Evolutionary conservation across 1,139 yeast genomes (phyloP), one percentile per base, ranked within the genome.

Genomic region (Candida dubliniensis): DNA sequence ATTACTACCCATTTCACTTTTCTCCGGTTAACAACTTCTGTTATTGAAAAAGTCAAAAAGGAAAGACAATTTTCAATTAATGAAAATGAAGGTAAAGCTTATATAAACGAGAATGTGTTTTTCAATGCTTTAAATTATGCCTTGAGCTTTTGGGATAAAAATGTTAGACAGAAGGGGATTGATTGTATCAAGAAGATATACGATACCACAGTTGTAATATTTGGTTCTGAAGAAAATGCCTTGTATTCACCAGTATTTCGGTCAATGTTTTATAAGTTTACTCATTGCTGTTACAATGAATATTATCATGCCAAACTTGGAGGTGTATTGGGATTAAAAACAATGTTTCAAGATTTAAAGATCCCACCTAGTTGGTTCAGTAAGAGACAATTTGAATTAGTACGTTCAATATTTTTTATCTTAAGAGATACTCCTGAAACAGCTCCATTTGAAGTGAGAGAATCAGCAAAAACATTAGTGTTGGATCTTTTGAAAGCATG

Each of bases 241-340:
- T 75, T 86, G 45, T 75, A 79, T 46, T 84, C 88, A 42, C 90
- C 96, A 2, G 76, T 89, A 38, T 78, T 90, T 54, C 78, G 95
- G 48, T 76, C 86, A 5, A 74, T 91, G 73, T 83, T 88, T 54
- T 85, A 89, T 45, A 83, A 84, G 46, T 85, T 93, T 54, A 83
- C 95, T 39, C 99, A 93, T 59, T 80, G 89, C 47, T 93, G 99
- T 63, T 93, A 87, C 60, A 95, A 87, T 50, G 96, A 89, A 60
- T 84, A 81, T 38, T 91, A 87, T 63, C 87, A 86, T 60, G 76
- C 84, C 32, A 93, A 95, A 55, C 75, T 88, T 15, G 98, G 98
- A 8, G 98, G 98, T 27, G 82, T 93, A 34, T 60, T 87, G 15
- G 99, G 99, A 26, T 71, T 95, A 43, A 76, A 81, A 52, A 79